Percentiles rank a stretch among this genome's conserved stretches.
Conservation (phyloP, 257 asterid genomes). For the Marsdenia floribunda region DNA sequence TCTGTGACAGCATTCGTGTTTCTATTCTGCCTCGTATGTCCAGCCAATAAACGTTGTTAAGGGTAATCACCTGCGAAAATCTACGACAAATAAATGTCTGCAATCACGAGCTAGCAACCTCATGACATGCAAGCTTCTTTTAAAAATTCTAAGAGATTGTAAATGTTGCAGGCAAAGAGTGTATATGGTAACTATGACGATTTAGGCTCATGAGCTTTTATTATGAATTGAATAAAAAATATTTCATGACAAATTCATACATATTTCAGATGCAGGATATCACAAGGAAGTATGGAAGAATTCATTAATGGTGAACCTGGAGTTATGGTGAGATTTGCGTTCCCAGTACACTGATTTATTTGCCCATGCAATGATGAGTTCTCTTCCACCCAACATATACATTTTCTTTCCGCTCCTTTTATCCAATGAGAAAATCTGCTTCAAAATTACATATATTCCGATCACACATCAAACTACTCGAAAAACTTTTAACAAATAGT, state of each 20-base stretch:
- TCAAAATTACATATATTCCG: too few species aligned
- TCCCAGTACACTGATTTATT: conserved; percentile 35
- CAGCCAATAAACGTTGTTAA: conserved; percentile 17
- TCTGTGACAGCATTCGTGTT: conserved; percentile 16
- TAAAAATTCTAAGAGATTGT: neutral
- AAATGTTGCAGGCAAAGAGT: neutral
- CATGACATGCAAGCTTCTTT: too few species aligned
- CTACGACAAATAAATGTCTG: neutral
- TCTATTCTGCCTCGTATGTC: conserved; percentile 30
- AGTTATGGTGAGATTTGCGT: conserved; percentile 26
- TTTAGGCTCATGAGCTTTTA: too few species aligned
- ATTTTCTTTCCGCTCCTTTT: conserved; percentile 41
- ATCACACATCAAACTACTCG: too few species aligned
- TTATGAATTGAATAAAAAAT: neutral
- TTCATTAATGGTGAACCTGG: conserved; percentile 29
- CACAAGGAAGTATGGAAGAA: neutral
- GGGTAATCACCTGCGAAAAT: conserved; percentile 26
- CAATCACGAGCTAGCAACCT: too few species aligned
- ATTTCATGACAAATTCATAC: too few species aligned
- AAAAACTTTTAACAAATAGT: too few species aligned
- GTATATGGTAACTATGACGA: too few species aligned
- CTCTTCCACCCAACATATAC: conserved; percentile 40
- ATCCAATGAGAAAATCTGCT: conserved; percentile 39
- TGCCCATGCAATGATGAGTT: conserved; percentile 47
- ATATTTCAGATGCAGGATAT: too few species aligned